Evolutionary conservation across 345 rosid genomes (phyloP).

Genomic region (Aquilaria malaccensis): DNA sequence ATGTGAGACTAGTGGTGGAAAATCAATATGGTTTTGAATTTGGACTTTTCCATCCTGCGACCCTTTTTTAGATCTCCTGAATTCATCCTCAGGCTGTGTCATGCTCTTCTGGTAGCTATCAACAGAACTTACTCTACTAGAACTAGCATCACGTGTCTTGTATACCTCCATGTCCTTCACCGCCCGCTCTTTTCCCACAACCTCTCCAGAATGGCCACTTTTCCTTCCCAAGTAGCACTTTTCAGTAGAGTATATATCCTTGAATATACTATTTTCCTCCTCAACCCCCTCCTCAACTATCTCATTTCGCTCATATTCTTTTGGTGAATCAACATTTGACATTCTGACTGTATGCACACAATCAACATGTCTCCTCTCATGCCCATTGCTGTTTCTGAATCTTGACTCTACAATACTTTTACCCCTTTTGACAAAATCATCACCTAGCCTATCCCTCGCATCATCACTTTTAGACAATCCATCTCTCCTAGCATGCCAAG

Average conservation of each 20-base stretch:
- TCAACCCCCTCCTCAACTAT: conserved; percentile 31
- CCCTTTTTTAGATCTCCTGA: conserved; percentile 21
- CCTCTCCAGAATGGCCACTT: conserved; percentile 14
- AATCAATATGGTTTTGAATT: conserved; percentile 14
- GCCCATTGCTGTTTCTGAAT: conserved; percentile 13
- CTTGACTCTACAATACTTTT: conserved; percentile 13
- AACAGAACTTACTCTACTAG: conserved; percentile 8
- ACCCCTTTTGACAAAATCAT: conserved; percentile 24
- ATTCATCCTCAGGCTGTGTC: conserved; percentile 14
- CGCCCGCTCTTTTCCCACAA: conserved; percentile 8
- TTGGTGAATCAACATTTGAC: conserved; percentile 6
- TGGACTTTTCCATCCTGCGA: conserved; percentile 20
- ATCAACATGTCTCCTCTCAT: conserved; percentile 10
- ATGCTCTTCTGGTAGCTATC: conserved; percentile 20
- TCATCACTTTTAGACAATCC: conserved; percentile 22
- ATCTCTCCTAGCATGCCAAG: conserved; percentile 17
- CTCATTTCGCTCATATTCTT: conserved; percentile 21
- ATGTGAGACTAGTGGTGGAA: conserved; percentile 18
- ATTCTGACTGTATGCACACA: conserved; percentile 13
- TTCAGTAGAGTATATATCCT: conserved; percentile 29
- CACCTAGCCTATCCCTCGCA: conserved; percentile 19
- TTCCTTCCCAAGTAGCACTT: conserved; percentile 14
- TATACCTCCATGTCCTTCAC: conserved; percentile 18
- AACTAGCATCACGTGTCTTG: conserved; percentile 11
- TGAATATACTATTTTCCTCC: conserved; percentile 23